Percentiles rank a stretch among this genome's conserved stretches.
These are phyloP conservation scores for Claviceps spartinae DNA, from an alignment of 2,329 filamentous ascomycete genomes.

Conservation along the genomic window DNA sequence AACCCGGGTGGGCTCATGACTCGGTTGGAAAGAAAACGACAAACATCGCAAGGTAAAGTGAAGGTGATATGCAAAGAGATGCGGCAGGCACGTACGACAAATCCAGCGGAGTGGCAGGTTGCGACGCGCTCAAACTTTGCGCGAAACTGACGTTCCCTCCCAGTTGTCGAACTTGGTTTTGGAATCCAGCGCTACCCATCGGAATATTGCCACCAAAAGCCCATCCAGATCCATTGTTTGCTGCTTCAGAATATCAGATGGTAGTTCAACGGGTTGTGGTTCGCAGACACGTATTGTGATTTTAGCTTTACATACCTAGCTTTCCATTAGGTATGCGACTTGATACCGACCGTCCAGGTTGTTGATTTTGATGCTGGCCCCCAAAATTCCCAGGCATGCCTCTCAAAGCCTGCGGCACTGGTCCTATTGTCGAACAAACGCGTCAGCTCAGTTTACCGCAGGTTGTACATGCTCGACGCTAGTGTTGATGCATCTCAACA, in stretches of 20 bases:
- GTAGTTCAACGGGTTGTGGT: too few species aligned
- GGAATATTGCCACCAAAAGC: constrained; percentile 48
- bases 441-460: constrained; percentile 13
- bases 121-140: constrained; percentile 50
- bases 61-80: constrained; percentile 2
- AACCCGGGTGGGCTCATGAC: too few species aligned
- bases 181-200: constrained; percentile 42
- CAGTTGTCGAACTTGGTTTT: constrained; percentile 39
- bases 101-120: constrained; percentile 48
- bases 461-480: constrained; percentile 1
- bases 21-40: background rate
- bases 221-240: constrained; percentile 43
- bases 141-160: constrained; percentile 51
- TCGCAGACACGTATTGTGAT: background rate
- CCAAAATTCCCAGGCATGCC: constrained; percentile 48
- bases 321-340: constrained; percentile 52
- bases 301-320: constrained; percentile 32
- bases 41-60: background rate
- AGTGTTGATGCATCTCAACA: background rate
- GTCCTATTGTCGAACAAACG: constrained; percentile 26
- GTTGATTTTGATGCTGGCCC: constrained; percentile 44
- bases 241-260: constrained; percentile 15
- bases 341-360: constrained; percentile 36
- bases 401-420: constrained; percentile 48
- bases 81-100: constrained; percentile 42